Base-by-base conservation (phyloP, 305 asterid species). In the Fraxinus velutina region DNA sequence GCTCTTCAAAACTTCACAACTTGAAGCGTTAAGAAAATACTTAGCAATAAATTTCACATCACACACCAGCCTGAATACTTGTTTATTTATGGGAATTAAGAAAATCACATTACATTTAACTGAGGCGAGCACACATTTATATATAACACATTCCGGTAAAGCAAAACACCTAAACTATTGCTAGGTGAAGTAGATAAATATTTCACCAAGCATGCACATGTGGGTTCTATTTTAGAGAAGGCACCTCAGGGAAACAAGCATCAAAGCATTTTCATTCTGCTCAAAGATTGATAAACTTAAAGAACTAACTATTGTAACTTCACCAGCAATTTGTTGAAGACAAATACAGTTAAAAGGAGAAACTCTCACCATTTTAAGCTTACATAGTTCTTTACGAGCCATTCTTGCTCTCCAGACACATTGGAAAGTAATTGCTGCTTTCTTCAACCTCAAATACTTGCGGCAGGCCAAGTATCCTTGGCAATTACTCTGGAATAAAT, bases 311-410 rank as follows among this genome's bases (percentile, higher is more conserved):
- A 81, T 21, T 57, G 39, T 34, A 32, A 32, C 73, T 29, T 73
- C 77, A 80, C 21, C n/a, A 10, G 78, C 39, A 76, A 66, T 83
- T 79, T 55, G 42, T 76, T 72, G 66, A 1, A 50, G 33, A 70
- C 12, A 37, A 82, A 29, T 68, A 19, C 68, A 55, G 55, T 82
- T 79, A 13, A 36, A 77, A 78, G 30, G 80, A 72, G 76, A 33
- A 34, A 83, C 30, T 76, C 92, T 90, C 88, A 90, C 98, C 97
- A 86, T 86, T 87, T 81, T 93, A 80, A 91, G 93, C 81, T 85
- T 89, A 34, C 77, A 86, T 50, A 92, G 90, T 84, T 92, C 96
- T 81, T 82, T 84, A 3, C 82, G 80, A 42, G 94, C 93, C 78
- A 84, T 71, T 77, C 76, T 83, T 79, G 82, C 86, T 85, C 93